Base-by-base conservation (phyloP, 1,284 basidiomycete genomes). In the Entoloma clypeatum region DNA sequence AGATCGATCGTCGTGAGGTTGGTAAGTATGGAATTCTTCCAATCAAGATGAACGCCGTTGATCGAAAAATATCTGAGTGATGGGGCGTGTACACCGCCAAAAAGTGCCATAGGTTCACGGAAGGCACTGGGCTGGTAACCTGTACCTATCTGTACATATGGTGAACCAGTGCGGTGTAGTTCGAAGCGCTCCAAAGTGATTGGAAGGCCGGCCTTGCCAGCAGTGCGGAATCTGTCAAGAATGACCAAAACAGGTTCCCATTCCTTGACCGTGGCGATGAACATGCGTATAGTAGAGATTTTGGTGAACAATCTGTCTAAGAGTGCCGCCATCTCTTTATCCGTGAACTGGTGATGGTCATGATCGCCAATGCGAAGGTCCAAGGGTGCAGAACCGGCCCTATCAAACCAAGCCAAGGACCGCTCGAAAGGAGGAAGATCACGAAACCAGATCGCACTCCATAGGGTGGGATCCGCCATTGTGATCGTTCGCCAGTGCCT, bases 1-100 rank as follows among this genome's bases (percentile, higher is more conserved):
- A 86, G 59, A 48, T 85, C 81, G 31, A 86, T 63, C 4, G 70
- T 71, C 21, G 69, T 69, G 13, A 86, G 69, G 49, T 81, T 74
- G 19, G 55, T 51, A 7, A 79, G 55, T 2, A 60, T 53, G 8
- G 74, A 64, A 8, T 56, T 58, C 14, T 60, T 47, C 74, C 79
- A 84, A 54, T 82, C 68, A 42, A 81, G 58, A 45, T 74, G 64
- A 14, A 83, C 58, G 5, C 79, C 78, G 40, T 75, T 73, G 22
- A 82, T 53, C 29, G 69, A 65, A 34, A 84, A 52, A 48, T 71
- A 68, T 19, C 60, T 59, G 8, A 85, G 58, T 8, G 55, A 56
- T 7, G 64, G 67, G 0, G 71, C 53, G 3, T 22, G 50, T 7
- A 57, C 59, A 10, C 75, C 77, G 28, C 69, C 74, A 49, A 76